Evolutionary conservation across 2,329 filamentous ascomycete genomes (phyloP).

Genomic region (Aureobasidium sp.): DNA sequence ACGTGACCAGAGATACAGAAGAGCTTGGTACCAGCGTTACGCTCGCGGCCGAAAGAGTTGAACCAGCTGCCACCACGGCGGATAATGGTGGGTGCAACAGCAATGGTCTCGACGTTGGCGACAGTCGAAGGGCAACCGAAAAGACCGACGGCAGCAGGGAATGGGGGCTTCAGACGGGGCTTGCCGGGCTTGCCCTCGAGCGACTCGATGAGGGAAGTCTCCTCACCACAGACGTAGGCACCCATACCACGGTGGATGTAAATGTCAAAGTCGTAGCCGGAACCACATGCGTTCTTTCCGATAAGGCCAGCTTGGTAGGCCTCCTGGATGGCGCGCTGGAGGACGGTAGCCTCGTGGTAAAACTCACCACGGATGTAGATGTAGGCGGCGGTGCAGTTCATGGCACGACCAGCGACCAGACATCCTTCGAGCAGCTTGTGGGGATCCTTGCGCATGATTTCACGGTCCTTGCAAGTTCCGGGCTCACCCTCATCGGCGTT

Average conservation of each 20-base stretch:
- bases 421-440: constrained; percentile 99
- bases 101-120: constrained; percentile 95
- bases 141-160: constrained; percentile 92
- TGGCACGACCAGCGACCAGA: constrained; percentile 88
- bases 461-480: constrained; percentile 97
- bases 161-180: constrained; percentile 95
- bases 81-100: constrained; percentile 92
- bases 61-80: constrained; percentile 92
- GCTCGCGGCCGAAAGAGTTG: constrained; percentile 84
- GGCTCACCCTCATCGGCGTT: constrained; percentile 99
- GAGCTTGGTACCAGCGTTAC: constrained; percentile 95
- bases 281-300: constrained; percentile 95
- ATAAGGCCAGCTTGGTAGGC: constrained; percentile 92
- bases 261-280: constrained; percentile 96
- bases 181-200: constrained; percentile 98
- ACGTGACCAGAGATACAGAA: constrained; percentile 98
- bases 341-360: constrained; percentile 85
- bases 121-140: constrained; percentile 98
- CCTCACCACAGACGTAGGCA: constrained; percentile 96
- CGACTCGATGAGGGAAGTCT: constrained; percentile 96
- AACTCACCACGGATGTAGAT: constrained; percentile 99
- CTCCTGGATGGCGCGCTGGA: constrained; percentile 95
- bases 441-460: constrained; percentile 99
- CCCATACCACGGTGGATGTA: constrained; percentile 95
- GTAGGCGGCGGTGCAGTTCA: constrained; percentile 98